Base-by-base conservation (phyloP, 176 grass and related monocot species). In the Hordeum vulgare region DNA sequence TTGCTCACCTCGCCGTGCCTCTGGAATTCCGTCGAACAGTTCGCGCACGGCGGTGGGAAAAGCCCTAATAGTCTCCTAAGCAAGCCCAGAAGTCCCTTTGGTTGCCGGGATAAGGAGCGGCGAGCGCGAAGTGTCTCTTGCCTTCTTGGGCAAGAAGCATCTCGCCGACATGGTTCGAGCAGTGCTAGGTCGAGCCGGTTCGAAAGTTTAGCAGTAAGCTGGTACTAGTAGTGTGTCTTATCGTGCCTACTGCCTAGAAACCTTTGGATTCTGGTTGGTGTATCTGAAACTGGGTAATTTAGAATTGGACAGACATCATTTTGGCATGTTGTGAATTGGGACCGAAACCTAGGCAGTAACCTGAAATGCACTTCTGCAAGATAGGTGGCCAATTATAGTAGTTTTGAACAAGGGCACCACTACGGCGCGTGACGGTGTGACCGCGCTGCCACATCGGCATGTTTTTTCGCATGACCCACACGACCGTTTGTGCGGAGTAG, bases 11-110 rank as follows among this genome's bases (percentile, higher is more conserved):
- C 29, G 42, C 24, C 25, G 83, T 35, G 28, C 76, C 69, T 66
- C 3, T 31, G 27, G 24, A 79, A 72, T 85, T 88, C 67, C 81
- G 36, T 68, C 68, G 67, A 79, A 33, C 67, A 13, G 49, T 76
- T 47, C 49, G 29, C 75, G 37, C 68, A 5, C 45, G 36, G 80
- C 61, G n/a, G 28, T 31, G 29, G 80, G 11, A 15, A 5, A 11
- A 82, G 44, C 58, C 78, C 66, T 9, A 45, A 21, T 58, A 13
- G 26, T 24, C 61, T 53, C 20, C 5, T 23, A 39, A 58, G 41
- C 49, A 13, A 7, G 20, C 21, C 7, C 1, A n/a, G 13, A 2
- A 4, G 27, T 72, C 4, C 0, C 18, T 72, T 59, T 72, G 15
- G 7, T 80, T 8, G 18, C 2, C 9, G 21, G 37, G 20, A 26